These are phyloP conservation scores for Neoarthrinium moseri DNA, from an alignment of 2,329 filamentous ascomycete species.

Conservation along the genomic window DNA sequence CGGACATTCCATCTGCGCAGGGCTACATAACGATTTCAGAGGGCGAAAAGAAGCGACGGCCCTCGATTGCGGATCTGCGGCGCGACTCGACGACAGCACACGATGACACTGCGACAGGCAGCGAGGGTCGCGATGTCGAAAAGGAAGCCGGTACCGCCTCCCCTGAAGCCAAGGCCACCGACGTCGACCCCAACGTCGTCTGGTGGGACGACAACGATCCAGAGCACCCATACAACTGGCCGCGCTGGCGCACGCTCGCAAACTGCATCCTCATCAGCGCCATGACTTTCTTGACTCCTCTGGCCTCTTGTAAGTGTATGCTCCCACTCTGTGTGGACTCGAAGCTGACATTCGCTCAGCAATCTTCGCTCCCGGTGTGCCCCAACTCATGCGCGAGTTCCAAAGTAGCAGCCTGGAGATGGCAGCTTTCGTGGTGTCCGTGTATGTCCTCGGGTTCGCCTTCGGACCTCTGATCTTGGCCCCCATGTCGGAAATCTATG, in stretches of 20 bases:
- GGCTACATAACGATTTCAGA: slow-evolving; percentile 33
- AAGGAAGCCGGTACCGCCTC: slow-evolving; percentile 15
- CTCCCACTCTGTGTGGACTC: not conserved
- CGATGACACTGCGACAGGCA: not conserved
- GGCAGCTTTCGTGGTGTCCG: slow-evolving; percentile 10
- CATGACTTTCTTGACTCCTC: slow-evolving; percentile 10
- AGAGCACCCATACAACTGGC: slow-evolving; percentile 55
- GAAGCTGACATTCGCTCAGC: slow-evolving; percentile 1
- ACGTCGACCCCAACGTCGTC: too few species aligned
- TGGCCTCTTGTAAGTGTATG: slow-evolving; percentile 10
- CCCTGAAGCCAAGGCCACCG: slow-evolving; percentile 22
- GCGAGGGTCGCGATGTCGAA: slow-evolving; percentile 18
- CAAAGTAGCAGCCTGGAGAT: slow-evolving; percentile 6
- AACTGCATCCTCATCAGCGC: slow-evolving; percentile 9
- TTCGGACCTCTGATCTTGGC: slow-evolving; percentile 54
- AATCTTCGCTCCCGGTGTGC: slow-evolving; percentile 12
- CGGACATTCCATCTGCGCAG: slow-evolving; percentile 46
- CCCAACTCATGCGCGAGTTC: slow-evolving; percentile 12
- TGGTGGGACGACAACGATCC: slow-evolving; percentile 34
- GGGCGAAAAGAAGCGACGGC: slow-evolving; percentile 33
- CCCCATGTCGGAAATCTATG: slow-evolving; percentile 58
- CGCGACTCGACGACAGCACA: slow-evolving; percentile 12
- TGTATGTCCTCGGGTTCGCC: slow-evolving; percentile 13
- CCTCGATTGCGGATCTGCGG: slow-evolving; percentile 30
- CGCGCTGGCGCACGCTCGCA: slow-evolving; percentile 13